Conservation (phyloP, 2,329 filamentous ascomycete species). For the Purpureocillium lavendulum region DNA sequence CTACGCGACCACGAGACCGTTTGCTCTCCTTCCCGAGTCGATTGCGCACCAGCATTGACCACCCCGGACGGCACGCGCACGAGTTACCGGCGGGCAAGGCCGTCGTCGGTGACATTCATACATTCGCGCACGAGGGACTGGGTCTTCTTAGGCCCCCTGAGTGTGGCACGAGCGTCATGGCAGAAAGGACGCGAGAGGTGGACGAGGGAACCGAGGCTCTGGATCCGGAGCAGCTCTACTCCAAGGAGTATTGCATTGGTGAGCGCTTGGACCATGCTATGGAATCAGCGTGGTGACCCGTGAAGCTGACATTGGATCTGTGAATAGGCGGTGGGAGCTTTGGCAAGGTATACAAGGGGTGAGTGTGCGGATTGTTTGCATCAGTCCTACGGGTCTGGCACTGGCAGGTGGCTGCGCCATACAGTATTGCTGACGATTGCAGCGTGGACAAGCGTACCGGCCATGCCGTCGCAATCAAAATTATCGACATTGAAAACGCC, state of each 20-base stretch:
- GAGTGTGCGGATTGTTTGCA: slow-evolving; percentile 13
- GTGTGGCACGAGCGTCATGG: slow-evolving; percentile 26
- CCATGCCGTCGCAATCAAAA: slow-evolving; percentile 92
- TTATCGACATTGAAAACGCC: slow-evolving; percentile 97
- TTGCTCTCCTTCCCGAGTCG: no score
- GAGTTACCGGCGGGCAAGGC: no score
- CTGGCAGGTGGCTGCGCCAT: no score
- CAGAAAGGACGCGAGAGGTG: slow-evolving; percentile 37
- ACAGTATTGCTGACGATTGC: slow-evolving; percentile 2
- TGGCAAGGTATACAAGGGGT: slow-evolving; percentile 98
- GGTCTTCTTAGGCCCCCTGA: no score
- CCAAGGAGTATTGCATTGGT: slow-evolving; percentile 87
- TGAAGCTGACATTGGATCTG: not conserved
- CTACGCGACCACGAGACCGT: no score
- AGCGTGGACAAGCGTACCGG: slow-evolving; percentile 91
- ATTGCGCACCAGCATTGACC: no score
- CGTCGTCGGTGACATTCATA: no score
- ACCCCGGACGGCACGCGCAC: no score
- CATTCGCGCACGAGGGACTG: no score
- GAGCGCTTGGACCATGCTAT: slow-evolving; percentile 16
- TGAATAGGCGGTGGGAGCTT: slow-evolving; percentile 86
- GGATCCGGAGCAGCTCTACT: slow-evolving; percentile 87
- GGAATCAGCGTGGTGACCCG: no score
- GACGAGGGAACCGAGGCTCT: slow-evolving; percentile 42
- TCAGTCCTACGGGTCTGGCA: no score